phyloP scores from a whole-genome alignment of 352 stramenopile species.

The Phytophthora sansomeana region DNA sequence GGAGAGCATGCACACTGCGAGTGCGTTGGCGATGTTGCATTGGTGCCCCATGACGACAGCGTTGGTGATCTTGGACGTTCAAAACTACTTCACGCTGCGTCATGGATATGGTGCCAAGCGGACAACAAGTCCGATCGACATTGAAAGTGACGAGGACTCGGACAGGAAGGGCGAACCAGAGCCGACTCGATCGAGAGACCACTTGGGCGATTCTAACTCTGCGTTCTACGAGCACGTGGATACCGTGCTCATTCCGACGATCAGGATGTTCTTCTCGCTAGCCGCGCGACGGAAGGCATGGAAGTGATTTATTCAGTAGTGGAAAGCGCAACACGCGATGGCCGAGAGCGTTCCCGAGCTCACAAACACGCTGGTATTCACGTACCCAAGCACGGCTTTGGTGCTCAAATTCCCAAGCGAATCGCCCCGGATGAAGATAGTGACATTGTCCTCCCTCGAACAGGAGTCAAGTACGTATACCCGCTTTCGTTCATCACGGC shows the following conservation, averaged over 20 bases:
- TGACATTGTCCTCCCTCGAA: constrained; percentile 90
- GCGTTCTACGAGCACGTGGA: constrained; percentile 64
- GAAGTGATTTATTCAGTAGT: constrained; percentile 94
- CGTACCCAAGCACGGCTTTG: constrained; percentile 71
- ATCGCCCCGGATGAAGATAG: constrained; percentile 53
- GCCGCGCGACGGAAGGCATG: constrained; percentile 55
- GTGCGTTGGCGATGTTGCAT: constrained; percentile 35
- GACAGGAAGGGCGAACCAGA: constrained; percentile 1
- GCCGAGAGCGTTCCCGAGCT: constrained; percentile 80
- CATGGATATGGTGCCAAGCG: constrained; percentile 26
- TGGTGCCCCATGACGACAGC: constrained; percentile 75
- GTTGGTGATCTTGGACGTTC: constrained; percentile 70
- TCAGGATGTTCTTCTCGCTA: constrained; percentile 70
- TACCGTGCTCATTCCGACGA: constrained; percentile 57
- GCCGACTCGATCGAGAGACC: constrained; percentile 8
- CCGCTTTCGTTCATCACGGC: not conserved
- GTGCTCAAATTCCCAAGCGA: constrained; percentile 67
- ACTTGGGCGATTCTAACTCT: constrained; percentile 10
- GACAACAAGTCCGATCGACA: not conserved
- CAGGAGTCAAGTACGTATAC: constrained; percentile 72
- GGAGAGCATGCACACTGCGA: constrained; percentile 4
- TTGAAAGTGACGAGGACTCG: constrained; percentile 27
- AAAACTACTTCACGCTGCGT: constrained; percentile 70
- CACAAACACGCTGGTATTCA: constrained; percentile 91
- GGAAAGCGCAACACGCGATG: constrained; percentile 85